Base-by-base conservation (phyloP, 1,284 basidiomycete genomes). In the Fomitopsis palustris region DNA sequence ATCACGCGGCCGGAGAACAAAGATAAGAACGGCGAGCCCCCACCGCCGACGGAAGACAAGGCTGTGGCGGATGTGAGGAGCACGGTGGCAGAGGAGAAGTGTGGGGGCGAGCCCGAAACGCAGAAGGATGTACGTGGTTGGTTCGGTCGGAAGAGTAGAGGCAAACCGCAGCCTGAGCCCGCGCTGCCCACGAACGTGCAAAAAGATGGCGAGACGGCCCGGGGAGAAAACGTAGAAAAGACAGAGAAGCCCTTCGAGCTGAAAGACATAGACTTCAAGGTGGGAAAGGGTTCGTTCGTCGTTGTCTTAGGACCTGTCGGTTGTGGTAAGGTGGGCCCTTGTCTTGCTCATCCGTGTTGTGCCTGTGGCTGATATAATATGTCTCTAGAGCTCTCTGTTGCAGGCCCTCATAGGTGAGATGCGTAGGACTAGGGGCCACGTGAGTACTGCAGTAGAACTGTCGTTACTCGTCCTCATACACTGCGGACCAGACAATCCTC, bases 321-420 rank as follows among this genome's bases (percentile, higher is more conserved):
- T 0, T 86, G 83, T 14, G 90, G 90, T 25, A 92, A 92, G 78
- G 83, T 84, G 54, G 9, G 67, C 6, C 12, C 64, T 17, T 16
- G 3, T 63, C 45, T 25, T n/a, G 10, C 3, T 29, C 55, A 10
- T 53, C 49, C 45, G 17, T 53, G 3, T 33, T 3, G 27, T 12
- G 21, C 14, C 3, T 27, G n/a, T 16, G 37, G 12, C 53, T 54
- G 35, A n/a, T n/a, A n/a, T n/a, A 17, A 16, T 31, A 37, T 4
- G 54, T 23, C 8, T 7, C 19, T 62, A 85, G 83, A 85, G 82
- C 54, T 88, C 87, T 0, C 69, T 90, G 31, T 72, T 91, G 8
- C 87, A 90, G 67, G 85, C 84, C 2, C 69, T 92, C 54, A 86
- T 94, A 57, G 92, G 92, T 14, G 92, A 94, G 72, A 93, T 94